Conservation (phyloP, 108 stramenopile genomes). For the Schizochytrium sp. region DNA sequence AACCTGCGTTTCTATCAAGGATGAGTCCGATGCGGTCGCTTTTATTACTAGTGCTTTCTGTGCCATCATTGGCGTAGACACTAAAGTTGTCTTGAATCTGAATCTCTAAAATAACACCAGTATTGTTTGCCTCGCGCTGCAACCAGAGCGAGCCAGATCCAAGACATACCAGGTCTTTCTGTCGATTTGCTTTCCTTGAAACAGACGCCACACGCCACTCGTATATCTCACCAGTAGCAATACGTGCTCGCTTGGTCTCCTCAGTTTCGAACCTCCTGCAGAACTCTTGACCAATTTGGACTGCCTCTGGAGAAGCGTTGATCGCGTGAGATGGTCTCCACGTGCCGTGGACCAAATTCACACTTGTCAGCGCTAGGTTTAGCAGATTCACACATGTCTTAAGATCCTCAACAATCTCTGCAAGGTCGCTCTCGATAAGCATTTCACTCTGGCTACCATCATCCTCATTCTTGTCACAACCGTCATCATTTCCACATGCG, state of each 20-base stretch:
- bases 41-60: background rate
- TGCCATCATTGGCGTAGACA: background rate
- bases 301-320: background rate
- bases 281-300: background rate
- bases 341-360: slow-evolving; percentile 20
- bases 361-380: background rate
- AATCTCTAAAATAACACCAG: background rate
- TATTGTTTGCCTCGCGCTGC: slow-evolving; percentile 27
- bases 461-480: background rate
- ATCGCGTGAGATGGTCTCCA: background rate
- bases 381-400: slow-evolving; percentile 26
- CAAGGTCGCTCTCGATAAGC: slow-evolving; percentile 31
- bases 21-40: background rate
- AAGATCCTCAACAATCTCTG: slow-evolving; percentile 32
- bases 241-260: background rate
- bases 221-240: slow-evolving; percentile 12
- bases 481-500: background rate
- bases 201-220: slow-evolving; percentile 41
- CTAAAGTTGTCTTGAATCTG: background rate
- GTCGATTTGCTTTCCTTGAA: background rate
- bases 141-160: slow-evolving; percentile 7
- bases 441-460: background rate
- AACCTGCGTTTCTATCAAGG: slow-evolving; percentile 23
- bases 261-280: slow-evolving; percentile 21
- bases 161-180: slow-evolving; percentile 11